phyloP scores from a whole-genome alignment of 176 grass and related monocot species.

The Avena sativa region DNA sequence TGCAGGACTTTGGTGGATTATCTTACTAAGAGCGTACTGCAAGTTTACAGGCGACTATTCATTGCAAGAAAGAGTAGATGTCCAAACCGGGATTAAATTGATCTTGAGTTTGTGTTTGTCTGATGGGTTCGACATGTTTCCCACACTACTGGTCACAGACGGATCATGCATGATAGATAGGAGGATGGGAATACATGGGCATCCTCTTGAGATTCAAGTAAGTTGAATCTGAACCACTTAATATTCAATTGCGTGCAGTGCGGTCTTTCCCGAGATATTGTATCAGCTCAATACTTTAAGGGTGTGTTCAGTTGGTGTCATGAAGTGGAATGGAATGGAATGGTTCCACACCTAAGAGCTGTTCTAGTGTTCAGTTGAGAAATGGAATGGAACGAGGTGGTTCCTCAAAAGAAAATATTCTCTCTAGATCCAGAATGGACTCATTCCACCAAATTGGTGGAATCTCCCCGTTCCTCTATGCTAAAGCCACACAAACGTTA shows the following conservation, averaged over 20 bases:
- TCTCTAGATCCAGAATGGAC: too few species aligned
- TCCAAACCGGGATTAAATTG: slow-evolving; percentile 83
- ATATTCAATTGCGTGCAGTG: slow-evolving; percentile 6
- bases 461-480: too few species aligned
- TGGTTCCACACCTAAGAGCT: too few species aligned
- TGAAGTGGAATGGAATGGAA: too few species aligned
- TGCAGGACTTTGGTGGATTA: slow-evolving; percentile 86
- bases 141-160: slow-evolving; percentile 80
- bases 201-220: slow-evolving; percentile 93
- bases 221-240: slow-evolving; percentile 19
- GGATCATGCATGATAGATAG: slow-evolving; percentile 94
- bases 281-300: slow-evolving; percentile 5
- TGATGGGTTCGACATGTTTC: slow-evolving; percentile 92
- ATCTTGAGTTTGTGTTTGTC: slow-evolving; percentile 77
- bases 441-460: too few species aligned
- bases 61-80: slow-evolving; percentile 77
- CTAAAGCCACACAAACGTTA: too few species aligned
- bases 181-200: slow-evolving; percentile 87
- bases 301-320: too few species aligned
- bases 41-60: slow-evolving; percentile 76
- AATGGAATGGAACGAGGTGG: too few species aligned
- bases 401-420: too few species aligned
- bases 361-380: too few species aligned
- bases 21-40: slow-evolving; percentile 84
- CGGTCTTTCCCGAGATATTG: slow-evolving; percentile 13